Evolutionary conservation across 106 monocot genomes (phyloP).

Genomic region (Posidonia australis): DNA sequence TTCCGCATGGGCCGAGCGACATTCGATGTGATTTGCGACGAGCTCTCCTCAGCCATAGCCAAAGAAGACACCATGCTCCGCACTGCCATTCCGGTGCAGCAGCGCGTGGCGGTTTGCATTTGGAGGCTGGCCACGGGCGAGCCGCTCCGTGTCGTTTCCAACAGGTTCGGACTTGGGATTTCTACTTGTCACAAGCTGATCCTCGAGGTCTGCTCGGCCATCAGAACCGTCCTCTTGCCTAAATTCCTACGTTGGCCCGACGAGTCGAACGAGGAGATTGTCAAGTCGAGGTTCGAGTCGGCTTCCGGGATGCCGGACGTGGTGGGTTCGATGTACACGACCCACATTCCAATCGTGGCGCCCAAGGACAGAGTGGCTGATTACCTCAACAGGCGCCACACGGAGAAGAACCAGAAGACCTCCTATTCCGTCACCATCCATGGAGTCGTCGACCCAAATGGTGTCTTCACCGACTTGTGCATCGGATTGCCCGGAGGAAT

Average conservation of each 20-base stretch:
- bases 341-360: constrained; percentile 76
- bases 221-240: constrained; percentile 7
- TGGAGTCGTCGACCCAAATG: constrained; percentile 41
- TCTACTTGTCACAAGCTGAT: constrained; percentile 14
- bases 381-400: constrained; percentile 66
- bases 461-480: constrained; percentile 53
- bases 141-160: constrained; percentile 40
- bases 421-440: constrained; percentile 53
- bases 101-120: constrained; percentile 42
- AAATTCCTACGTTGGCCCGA: constrained; percentile 9
- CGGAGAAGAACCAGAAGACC: constrained; percentile 46
- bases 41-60: constrained; percentile 25
- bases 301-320: constrained; percentile 47
- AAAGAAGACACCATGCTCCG: constrained; percentile 47
- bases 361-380: constrained; percentile 43
- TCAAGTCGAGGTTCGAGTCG: constrained; percentile 17
- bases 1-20: constrained; percentile 36
- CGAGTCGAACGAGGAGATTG: background rate
- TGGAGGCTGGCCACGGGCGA: constrained; percentile 44
- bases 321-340: constrained; percentile 70
- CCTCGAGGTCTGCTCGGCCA: constrained; percentile 12
- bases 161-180: constrained; percentile 19
- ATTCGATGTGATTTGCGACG: constrained; percentile 32
- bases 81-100: constrained; percentile 30
- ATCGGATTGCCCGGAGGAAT: constrained; percentile 55